These are phyloP conservation scores for Aspergillus fumigatus DNA, from an alignment of 2,329 filamentous ascomycete species.

Conservation along the genomic window DNA sequence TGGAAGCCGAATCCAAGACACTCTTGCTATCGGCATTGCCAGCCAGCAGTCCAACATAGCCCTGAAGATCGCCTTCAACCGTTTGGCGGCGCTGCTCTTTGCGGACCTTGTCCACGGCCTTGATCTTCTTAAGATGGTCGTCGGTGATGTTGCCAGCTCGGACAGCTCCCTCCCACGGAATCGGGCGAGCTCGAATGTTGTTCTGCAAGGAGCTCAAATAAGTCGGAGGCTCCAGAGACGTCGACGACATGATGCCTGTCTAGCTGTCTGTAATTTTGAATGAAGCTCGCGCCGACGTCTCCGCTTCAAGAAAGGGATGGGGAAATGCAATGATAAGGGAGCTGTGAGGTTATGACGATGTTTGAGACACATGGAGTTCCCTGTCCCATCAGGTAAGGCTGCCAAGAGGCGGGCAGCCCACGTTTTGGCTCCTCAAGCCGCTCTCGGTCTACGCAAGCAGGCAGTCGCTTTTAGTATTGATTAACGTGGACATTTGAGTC, in stretches of 20 bases:
- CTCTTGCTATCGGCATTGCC: conserved; percentile 63
- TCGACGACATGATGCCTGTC: conserved; percentile 37
- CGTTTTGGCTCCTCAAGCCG: not conserved
- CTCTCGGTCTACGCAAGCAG: not conserved
- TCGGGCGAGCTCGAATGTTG: conserved; percentile 93
- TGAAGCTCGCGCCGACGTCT: conserved; percentile 5
- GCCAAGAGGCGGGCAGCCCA: not conserved
- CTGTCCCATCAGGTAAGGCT: not conserved
- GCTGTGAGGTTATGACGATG: not conserved
- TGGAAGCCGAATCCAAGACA: conserved; percentile 79
- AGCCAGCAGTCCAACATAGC: conserved; percentile 75
- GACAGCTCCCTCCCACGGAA: conserved; percentile 96
- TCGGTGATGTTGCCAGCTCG: conserved; percentile 91
- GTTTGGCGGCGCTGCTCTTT: conserved; percentile 83
- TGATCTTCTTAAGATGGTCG: conserved; percentile 90
- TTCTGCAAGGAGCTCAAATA: conserved; percentile 87
- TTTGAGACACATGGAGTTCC: not conserved
- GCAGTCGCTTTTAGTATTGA: not conserved
- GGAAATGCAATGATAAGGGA: not conserved
- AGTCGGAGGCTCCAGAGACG: conserved; percentile 89
- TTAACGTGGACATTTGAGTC: not conserved
- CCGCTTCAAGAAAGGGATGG: not conserved
- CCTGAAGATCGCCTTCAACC: conserved; percentile 72
- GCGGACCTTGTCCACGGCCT: conserved; percentile 91
- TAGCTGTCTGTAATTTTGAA: not conserved